Conservation (phyloP, 2,329 filamentous ascomycete species). For the Fusarium concolor region DNA sequence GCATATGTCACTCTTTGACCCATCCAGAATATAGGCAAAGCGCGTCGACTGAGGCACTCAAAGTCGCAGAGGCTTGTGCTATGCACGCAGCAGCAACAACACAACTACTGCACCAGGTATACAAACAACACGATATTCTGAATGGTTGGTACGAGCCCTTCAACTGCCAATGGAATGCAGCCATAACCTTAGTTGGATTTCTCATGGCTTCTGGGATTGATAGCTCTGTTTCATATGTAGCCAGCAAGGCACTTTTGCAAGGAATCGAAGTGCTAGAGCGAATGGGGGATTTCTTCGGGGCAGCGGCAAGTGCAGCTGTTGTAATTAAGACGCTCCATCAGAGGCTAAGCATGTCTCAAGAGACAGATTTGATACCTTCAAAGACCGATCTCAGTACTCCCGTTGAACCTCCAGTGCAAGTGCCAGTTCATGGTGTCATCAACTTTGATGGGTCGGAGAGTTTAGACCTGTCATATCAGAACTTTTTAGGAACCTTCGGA, state of each 20-base stretch:
- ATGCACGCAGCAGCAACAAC: neutral
- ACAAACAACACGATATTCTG: neutral
- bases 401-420: rapidly evolving
- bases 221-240: rapidly evolving
- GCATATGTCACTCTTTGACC: neutral
- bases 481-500: neutral
- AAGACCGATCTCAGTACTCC: rapidly evolving
- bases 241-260: neutral
- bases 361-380: too few species aligned
- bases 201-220: neutral
- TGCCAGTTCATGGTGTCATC: rapidly evolving
- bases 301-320: neutral
- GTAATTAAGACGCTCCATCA: neutral
- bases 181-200: neutral
- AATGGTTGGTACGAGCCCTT: neutral
- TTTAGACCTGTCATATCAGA: rapidly evolving
- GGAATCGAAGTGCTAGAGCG: neutral
- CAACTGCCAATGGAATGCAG: neutral
- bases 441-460: rapidly evolving
- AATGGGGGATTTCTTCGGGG: neutral
- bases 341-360: rapidly evolving
- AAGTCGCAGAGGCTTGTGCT: neutral
- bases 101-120: neutral
- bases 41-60: neutral
- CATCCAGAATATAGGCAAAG: rapidly evolving